phyloP scores from a whole-genome alignment of 2,329 filamentous ascomycete genomes.

The Fusarium zealandicum region DNA sequence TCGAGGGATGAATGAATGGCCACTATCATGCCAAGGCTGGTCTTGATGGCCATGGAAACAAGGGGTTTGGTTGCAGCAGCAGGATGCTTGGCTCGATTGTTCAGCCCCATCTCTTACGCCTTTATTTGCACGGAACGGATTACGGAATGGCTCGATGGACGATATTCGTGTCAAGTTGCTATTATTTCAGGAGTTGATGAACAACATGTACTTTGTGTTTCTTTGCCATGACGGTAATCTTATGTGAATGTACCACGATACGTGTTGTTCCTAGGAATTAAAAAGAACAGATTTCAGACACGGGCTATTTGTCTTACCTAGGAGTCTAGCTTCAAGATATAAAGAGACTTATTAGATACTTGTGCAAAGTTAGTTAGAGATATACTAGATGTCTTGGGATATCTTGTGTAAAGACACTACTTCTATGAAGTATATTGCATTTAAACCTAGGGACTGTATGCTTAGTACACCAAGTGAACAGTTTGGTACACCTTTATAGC shows the following conservation, averaged over 20 bases:
- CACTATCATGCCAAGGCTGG: neutral
- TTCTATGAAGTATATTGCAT: no score
- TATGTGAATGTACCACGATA: neutral
- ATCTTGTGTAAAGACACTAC: no score
- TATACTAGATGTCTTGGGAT: no score
- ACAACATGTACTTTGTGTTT: neutral
- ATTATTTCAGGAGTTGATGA: slow-evolving; percentile 25
- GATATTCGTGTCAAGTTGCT: slow-evolving; percentile 15
- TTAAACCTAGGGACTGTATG: no score
- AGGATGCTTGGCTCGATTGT: neutral
- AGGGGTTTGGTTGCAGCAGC: neutral
- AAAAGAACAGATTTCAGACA: no score
- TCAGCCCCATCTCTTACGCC: no score
- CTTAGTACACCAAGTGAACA: no score
- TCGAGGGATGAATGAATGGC: neutral
- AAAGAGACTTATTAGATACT: no score
- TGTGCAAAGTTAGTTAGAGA: no score
- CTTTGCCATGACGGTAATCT: neutral
- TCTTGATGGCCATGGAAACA: neutral
- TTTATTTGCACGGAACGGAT: neutral
- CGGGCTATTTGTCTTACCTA: no score
- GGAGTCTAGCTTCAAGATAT: no score
- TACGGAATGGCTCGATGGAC: neutral
- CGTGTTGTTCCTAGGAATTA: neutral
- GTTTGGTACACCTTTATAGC: no score